A percentile compares a stretch with the other conserved stretches of the same genome.
Conservation (phyloP, 352 stramenopile genomes). For the Pythium rhizo-oryzae region DNA sequence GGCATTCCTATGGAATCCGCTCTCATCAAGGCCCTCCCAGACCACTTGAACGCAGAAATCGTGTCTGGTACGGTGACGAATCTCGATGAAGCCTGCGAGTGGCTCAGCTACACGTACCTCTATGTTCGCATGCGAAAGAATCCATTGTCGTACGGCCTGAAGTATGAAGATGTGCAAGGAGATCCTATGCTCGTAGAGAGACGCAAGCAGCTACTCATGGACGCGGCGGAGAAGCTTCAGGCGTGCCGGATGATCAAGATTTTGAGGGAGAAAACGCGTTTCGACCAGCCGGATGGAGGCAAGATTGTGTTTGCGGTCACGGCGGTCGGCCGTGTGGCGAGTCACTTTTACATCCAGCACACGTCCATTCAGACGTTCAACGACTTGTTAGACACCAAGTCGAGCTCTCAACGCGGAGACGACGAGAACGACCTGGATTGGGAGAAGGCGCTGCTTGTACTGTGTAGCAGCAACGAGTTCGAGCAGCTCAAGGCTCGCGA, state of each 20-base stretch:
- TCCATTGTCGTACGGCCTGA: constrained; percentile 98
- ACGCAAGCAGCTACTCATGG: constrained; percentile 69
- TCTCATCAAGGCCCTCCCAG: constrained; percentile 98
- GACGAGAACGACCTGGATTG: constrained; percentile 60
- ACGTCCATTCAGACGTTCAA: constrained; percentile 99
- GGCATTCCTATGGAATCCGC: constrained; percentile 98
- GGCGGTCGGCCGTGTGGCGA: constrained; percentile 96
- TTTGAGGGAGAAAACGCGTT: constrained; percentile 49
- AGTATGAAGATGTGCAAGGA: constrained; percentile 88
- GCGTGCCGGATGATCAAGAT: constrained; percentile 86
- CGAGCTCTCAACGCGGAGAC: constrained; percentile 20
- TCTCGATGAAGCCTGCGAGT: constrained; percentile 95
- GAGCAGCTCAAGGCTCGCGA: constrained; percentile 96
- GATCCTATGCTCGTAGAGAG: constrained; percentile 88
- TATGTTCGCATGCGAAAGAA: constrained; percentile 99
- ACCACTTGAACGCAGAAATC: constrained; percentile 99
- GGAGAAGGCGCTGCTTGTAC: constrained; percentile 70
- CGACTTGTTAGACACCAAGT: constrained; percentile 84
- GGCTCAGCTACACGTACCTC: constrained; percentile 99
- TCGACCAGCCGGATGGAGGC: constrained; percentile 34
- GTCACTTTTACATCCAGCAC: constrained; percentile 99
- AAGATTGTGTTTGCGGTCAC: constrained; percentile 92
- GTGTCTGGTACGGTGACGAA: constrained; percentile 98
- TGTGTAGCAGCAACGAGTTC: constrained; percentile 94
- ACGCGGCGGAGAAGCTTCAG: constrained; percentile 76